Percentiles rank a stretch among this genome's conserved stretches.
These are phyloP conservation scores for Dendrobium catenatum DNA, from an alignment of 106 monocot genomes.

Conservation along the genomic window DNA sequence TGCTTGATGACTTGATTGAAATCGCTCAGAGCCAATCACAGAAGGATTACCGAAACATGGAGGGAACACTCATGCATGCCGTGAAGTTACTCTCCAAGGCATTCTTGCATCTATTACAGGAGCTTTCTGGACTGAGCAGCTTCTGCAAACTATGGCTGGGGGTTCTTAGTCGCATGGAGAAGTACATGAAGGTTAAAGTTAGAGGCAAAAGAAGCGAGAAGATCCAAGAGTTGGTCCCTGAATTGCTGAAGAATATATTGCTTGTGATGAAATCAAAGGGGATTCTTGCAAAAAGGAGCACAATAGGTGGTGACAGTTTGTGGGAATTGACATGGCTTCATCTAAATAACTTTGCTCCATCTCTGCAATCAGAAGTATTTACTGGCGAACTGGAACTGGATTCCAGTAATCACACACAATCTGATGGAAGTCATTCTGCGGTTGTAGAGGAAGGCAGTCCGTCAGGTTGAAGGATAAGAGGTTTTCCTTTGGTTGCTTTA, in stretches of 20 bases:
- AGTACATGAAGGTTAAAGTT: constrained; percentile 53
- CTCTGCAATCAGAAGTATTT: constrained; percentile 54
- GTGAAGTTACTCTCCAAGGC: constrained; percentile 51
- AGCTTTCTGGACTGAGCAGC: constrained; percentile 32
- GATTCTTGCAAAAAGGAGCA: constrained; percentile 44
- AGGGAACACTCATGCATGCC: constrained; percentile 44
- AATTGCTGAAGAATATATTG: constrained; percentile 63
- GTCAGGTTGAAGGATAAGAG: constrained; percentile 8
- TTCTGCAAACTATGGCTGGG: constrained; percentile 65
- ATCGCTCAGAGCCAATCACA: constrained; percentile 43
- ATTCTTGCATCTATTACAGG: constrained; percentile 49
- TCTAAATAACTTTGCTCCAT: constrained; percentile 49
- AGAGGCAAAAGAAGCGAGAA: constrained; percentile 69
- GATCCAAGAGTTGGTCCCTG: constrained; percentile 65
- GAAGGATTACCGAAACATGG: constrained; percentile 68
- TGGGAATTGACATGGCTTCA: constrained; percentile 69
- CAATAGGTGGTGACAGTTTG: constrained; percentile 41
- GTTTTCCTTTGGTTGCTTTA: neutral
- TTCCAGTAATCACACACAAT: constrained; percentile 1
- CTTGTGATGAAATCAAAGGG: constrained; percentile 66
- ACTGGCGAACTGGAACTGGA: constrained; percentile 29
- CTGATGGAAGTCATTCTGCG: constrained; percentile 12
- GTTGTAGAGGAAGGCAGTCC: constrained; percentile 5
- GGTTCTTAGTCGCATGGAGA: constrained; percentile 55
- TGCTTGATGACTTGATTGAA: constrained; percentile 58